Evolutionary conservation across 129 eudicot genomes (phyloP).

Genomic region (Oenanthe sinensis): DNA sequence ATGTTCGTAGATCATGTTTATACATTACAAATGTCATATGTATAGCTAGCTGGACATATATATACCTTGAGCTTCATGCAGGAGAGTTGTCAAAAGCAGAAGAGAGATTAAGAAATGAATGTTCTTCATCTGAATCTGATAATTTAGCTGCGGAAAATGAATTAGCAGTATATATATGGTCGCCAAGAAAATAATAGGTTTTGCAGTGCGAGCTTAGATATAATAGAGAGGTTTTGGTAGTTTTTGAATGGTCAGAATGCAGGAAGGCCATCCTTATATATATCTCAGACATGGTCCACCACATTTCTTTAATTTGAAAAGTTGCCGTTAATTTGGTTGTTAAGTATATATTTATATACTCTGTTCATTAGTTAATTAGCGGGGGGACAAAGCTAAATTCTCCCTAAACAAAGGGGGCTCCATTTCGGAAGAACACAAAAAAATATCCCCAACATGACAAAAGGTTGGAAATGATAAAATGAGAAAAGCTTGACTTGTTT

Average conservation of each 20-base stretch:
- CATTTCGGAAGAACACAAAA: slow-evolving; percentile 12
- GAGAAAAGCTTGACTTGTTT: neutral
- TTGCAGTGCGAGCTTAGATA: slow-evolving; percentile 1
- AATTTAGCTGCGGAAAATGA: neutral
- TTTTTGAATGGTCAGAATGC: slow-evolving; percentile 15
- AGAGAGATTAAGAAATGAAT: neutral
- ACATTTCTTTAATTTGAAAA: slow-evolving; percentile 13
- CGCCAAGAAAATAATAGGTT: neutral
- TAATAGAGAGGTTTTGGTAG: neutral
- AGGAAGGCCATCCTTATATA: slow-evolving; percentile 20
- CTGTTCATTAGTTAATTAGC: slow-evolving; percentile 7
- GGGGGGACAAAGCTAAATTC: slow-evolving; percentile 29
- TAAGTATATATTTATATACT: neutral
- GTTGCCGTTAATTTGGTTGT: slow-evolving; percentile 1
- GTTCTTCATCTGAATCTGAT: neutral
- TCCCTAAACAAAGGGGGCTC: slow-evolving; percentile 25
- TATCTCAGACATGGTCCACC: slow-evolving; percentile 21
- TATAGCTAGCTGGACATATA: neutral
- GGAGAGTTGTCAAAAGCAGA: slow-evolving; percentile 23
- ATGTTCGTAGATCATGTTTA: neutral
- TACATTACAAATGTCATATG: neutral
- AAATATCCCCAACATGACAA: slow-evolving; percentile 10
- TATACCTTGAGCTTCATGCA: slow-evolving; percentile 58
- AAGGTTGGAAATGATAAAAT: slow-evolving; percentile 17
- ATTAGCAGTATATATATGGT: neutral